These are phyloP conservation scores for Pythium sp. DNA, from an alignment of 352 stramenopile genomes.

Conservation along the genomic window DNA sequence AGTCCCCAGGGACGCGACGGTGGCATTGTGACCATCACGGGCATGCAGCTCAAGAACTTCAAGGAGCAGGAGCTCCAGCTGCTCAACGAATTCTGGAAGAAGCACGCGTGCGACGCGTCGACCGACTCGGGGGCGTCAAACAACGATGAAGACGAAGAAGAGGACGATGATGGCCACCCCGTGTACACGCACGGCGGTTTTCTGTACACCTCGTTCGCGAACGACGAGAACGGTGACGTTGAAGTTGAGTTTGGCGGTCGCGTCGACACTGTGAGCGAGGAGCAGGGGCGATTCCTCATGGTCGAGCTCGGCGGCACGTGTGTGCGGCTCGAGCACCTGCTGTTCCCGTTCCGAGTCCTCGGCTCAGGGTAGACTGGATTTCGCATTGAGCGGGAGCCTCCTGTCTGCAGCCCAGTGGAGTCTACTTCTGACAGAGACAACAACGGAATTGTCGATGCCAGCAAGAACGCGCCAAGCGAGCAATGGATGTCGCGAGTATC, in stretches of 20 bases:
- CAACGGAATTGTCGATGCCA: slow-evolving; percentile 6
- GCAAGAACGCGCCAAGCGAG: not conserved
- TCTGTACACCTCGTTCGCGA: slow-evolving; percentile 6
- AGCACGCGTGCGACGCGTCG: not conserved
- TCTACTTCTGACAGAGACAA: not conserved
- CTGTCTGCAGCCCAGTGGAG: not conserved
- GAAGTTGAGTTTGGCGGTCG: slow-evolving; percentile 8
- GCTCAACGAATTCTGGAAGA: slow-evolving; percentile 1
- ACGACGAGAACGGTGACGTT: not conserved
- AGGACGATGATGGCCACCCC: not conserved
- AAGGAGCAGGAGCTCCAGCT: slow-evolving; percentile 8
- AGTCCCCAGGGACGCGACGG: not conserved
- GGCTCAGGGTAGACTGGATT: not conserved
- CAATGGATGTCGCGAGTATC: not conserved
- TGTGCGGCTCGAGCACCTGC: slow-evolving; percentile 4
- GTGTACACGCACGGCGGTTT: slow-evolving; percentile 12
- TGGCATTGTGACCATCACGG: not conserved
- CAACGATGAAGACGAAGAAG: not conserved
- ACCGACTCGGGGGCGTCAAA: not conserved
- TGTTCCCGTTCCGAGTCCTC: slow-evolving; percentile 8
- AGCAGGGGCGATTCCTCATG: slow-evolving; percentile 12
- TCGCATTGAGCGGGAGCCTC: not conserved
- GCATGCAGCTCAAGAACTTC: slow-evolving; percentile 10
- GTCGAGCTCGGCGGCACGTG: slow-evolving; percentile 9
- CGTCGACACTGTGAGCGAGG: slow-evolving; percentile 4